These are phyloP conservation scores for Gracilaria vermiculophylla DNA, from an alignment of 23 red algal genomes.

Conservation along the genomic window DNA sequence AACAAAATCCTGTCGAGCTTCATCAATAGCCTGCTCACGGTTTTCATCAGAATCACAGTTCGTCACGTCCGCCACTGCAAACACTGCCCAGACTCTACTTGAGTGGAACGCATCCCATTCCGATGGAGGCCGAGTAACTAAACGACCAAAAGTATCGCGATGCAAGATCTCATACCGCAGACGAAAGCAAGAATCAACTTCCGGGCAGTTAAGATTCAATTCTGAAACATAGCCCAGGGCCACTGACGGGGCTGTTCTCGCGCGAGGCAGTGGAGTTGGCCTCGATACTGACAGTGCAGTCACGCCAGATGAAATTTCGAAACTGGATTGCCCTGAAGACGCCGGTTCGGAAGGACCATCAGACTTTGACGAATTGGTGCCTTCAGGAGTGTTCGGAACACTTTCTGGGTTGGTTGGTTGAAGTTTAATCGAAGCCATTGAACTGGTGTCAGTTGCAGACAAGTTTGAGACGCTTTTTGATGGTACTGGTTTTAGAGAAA, in stretches of 20 bases:
- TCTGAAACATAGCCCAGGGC: slow-evolving; percentile 7
- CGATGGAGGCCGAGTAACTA: slow-evolving; percentile 48
- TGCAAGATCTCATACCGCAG: slow-evolving; percentile 66
- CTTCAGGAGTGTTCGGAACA: neutral
- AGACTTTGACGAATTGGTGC: neutral
- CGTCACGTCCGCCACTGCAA: slow-evolving; percentile 63
- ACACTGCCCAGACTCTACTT: slow-evolving; percentile 60
- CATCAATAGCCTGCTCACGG: slow-evolving; percentile 42
- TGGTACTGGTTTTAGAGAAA: neutral
- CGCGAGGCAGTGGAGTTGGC: neutral
- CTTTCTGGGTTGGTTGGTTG: neutral
- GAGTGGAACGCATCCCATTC: slow-evolving; percentile 77
- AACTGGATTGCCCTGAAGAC: neutral
- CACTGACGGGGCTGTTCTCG: slow-evolving; percentile 18
- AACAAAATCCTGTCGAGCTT: slow-evolving; percentile 55
- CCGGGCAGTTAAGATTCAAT: slow-evolving; percentile 36
- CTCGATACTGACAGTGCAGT: neutral
- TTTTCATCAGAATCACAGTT: neutral
- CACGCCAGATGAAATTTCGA: neutral
- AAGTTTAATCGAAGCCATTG: neutral
- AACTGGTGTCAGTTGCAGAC: neutral
- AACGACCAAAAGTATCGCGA: slow-evolving; percentile 32
- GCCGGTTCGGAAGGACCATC: neutral
- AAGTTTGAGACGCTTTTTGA: slow-evolving; percentile 10
- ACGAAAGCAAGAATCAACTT: slow-evolving; percentile 57